These are phyloP conservation scores for Lizanozyma gosingica DNA, from an alignment of 1,139 yeast species.

Conservation along the genomic window DNA sequence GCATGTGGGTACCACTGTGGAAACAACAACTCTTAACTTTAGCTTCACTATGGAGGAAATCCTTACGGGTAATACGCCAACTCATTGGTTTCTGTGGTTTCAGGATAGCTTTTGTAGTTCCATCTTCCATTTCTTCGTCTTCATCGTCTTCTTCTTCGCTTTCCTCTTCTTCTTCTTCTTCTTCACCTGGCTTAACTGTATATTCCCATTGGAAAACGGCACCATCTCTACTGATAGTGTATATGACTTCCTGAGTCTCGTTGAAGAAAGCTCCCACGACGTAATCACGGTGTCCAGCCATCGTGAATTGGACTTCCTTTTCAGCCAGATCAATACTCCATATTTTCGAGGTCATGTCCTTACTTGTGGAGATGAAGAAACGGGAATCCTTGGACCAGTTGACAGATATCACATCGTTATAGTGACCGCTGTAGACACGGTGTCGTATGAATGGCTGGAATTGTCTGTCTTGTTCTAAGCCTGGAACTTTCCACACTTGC, in stretches of 20 bases:
- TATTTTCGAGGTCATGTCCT: constrained; percentile 84
- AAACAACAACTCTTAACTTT: constrained; percentile 76
- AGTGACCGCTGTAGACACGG: constrained; percentile 89
- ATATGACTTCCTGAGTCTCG: constrained; percentile 75
- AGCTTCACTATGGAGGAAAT: constrained; percentile 62
- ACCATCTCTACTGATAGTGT: constrained; percentile 90
- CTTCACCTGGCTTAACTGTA: constrained; percentile 37
- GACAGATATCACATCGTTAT: constrained; percentile 66
- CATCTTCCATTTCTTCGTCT: constrained; percentile 11
- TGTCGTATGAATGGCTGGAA: constrained; percentile 95
- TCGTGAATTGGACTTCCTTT: constrained; percentile 70
- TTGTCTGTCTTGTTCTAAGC: constrained; percentile 62
- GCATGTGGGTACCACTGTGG: constrained; percentile 59
- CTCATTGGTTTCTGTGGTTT: constrained; percentile 27
- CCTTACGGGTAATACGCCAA: constrained; percentile 81
- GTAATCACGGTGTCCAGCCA: constrained; percentile 89
- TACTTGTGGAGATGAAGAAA: constrained; percentile 77
- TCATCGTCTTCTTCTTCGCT: constrained; percentile 30
- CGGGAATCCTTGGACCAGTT: constrained; percentile 90
- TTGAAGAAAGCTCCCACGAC: constrained; percentile 85
- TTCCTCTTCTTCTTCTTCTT: constrained; percentile 30
- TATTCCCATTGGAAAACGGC: constrained; percentile 92
- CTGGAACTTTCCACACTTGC: constrained; percentile 94
- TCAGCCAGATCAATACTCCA: constrained; percentile 72
- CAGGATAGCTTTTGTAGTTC: not conserved